Conservation (phyloP, 148 eudicot genomes). For the Persicaria maculosa region DNA sequence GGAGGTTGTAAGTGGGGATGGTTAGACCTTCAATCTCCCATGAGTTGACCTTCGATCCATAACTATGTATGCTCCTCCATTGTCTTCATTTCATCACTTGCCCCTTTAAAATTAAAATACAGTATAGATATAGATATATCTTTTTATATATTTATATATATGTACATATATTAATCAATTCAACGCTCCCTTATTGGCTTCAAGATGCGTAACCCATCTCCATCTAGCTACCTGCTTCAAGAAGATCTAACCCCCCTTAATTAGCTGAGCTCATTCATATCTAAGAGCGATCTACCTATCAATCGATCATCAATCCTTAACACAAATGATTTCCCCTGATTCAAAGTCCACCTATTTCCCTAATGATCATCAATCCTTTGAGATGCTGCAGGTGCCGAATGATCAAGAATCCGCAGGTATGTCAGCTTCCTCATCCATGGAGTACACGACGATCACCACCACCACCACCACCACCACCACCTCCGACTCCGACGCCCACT, state of each 20-base stretch:
- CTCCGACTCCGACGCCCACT: neutral
- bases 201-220: neutral
- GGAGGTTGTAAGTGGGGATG: constrained; percentile 53
- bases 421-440: constrained; percentile 19
- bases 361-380: neutral
- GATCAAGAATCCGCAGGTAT: neutral
- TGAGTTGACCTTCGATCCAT: constrained; percentile 3
- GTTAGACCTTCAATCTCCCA: neutral
- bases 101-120: constrained; percentile 1
- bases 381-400: constrained; percentile 2
- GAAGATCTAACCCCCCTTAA: neutral
- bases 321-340: neutral
- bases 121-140: no score
- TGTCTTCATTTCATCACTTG: neutral
- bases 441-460: constrained; percentile 5
- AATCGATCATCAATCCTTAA: neutral
- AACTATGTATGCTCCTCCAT: neutral
- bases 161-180: neutral
- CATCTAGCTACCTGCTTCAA: neutral
- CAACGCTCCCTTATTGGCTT: constrained; percentile 8
- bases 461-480: constrained; percentile 17
- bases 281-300: neutral
- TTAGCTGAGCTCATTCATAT: neutral
- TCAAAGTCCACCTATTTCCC: neutral
- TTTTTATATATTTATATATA: neutral